Conservation (phyloP, 108 stramenopile genomes). For the Chaetoceros muelleri region DNA sequence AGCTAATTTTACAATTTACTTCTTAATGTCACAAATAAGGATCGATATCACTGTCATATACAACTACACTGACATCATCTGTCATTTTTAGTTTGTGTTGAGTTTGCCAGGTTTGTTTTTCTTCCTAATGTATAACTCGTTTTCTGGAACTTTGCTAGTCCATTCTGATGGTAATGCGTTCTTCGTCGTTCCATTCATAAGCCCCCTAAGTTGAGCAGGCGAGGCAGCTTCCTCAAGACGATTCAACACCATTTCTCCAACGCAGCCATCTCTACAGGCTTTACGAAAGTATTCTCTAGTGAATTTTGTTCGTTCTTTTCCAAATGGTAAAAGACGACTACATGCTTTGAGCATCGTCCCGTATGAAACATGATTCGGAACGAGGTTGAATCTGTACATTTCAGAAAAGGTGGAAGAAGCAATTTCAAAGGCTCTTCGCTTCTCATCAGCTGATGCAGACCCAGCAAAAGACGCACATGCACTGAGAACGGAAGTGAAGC, state of each 20-base stretch:
- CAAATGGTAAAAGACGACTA: conserved; percentile 29
- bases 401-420: neutral
- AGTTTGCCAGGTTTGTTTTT: neutral
- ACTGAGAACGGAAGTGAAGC: conserved; percentile 41
- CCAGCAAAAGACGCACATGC: neutral
- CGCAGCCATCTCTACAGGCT: conserved; percentile 24
- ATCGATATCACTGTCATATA: too few species aligned
- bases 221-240: conserved; percentile 34
- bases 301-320: neutral
- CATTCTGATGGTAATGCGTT: conserved; percentile 34
- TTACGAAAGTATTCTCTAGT: neutral
- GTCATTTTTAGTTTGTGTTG: too few species aligned
- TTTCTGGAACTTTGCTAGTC: conserved; percentile 33
- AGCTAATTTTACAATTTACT: too few species aligned
- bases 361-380: conserved; percentile 74
- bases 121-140: neutral
- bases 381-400: neutral
- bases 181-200: conserved; percentile 36
- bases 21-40: too few species aligned
- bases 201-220: conserved; percentile 22
- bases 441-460: neutral
- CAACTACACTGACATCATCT: too few species aligned
- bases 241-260: conserved; percentile 56
- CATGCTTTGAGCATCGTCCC: conserved; percentile 72
- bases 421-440: neutral